Conservation (phyloP, 2,329 filamentous ascomycete species). For the Teratosphaeria gauchensis region DNA sequence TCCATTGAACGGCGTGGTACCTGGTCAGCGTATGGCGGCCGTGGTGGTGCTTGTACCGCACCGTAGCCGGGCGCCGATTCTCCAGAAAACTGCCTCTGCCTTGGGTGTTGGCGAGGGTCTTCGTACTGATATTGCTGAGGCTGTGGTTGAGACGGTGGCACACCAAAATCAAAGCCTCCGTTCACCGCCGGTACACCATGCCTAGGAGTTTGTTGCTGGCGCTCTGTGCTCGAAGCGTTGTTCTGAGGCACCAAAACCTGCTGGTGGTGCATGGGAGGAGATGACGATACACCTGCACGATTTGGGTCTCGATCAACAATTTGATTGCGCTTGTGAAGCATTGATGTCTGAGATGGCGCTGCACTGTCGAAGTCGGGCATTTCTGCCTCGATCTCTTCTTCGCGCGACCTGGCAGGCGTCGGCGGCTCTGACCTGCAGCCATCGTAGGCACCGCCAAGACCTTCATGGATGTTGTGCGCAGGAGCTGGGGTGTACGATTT, state of each 20-base stretch:
- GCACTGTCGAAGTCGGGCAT: conserved; percentile 55
- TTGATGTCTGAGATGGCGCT: conserved; percentile 19
- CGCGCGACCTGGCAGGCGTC: conserved; percentile 12
- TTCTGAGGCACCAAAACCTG: neutral
- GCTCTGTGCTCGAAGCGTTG: conserved; percentile 3
- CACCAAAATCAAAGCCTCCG: conserved; percentile 10
- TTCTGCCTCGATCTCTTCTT: conserved; percentile 42
- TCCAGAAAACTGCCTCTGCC: neutral
- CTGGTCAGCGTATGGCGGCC: conserved; percentile 14
- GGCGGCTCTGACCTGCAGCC: conserved; percentile 15
- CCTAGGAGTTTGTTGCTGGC: neutral
- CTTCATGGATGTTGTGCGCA: conserved; percentile 25
- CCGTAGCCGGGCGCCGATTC: neutral
- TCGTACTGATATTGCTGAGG: conserved; percentile 3
- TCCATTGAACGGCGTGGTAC: conserved; percentile 18
- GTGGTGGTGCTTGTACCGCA: conserved; percentile 15
- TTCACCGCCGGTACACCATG: neutral
- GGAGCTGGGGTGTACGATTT: neutral
- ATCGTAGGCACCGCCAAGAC: conserved; percentile 44
- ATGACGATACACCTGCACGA: neutral
- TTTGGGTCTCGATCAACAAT: conserved; percentile 10
- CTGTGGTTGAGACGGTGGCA: conserved; percentile 3
- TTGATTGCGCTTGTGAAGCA: conserved; percentile 20
- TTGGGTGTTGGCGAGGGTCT: neutral
- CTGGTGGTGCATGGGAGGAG: conserved; percentile 4